Percentiles rank a stretch among this genome's conserved stretches.
Conservation (phyloP, 345 rosid genomes). For the Psidium friedrichsthalianum region DNA sequence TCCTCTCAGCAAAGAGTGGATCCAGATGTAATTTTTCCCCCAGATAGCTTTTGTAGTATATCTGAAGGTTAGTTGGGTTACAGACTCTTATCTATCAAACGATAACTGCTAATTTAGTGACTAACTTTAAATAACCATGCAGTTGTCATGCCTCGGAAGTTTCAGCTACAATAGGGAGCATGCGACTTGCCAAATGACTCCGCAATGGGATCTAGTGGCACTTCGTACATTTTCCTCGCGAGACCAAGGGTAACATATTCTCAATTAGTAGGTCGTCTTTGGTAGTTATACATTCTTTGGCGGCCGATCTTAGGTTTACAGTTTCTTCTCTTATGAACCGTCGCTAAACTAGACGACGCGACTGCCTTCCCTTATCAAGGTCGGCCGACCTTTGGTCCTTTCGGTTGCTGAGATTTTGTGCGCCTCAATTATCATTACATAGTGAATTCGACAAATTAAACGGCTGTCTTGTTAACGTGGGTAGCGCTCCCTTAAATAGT, state of each 20-base stretch:
- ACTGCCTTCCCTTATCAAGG: not conserved
- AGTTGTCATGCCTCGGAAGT: constrained; percentile 43
- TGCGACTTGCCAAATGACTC: not conserved
- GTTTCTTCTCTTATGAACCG: not conserved
- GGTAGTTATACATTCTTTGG: not conserved
- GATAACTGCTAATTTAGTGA: not conserved
- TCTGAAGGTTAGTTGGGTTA: constrained; percentile 34
- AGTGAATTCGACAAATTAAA: not conserved
- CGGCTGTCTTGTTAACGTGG: not conserved
- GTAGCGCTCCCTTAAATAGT: not conserved
- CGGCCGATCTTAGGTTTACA: not conserved
- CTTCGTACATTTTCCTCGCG: not conserved
- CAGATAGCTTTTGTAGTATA: constrained; percentile 36
- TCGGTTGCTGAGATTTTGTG: not conserved
- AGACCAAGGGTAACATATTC: not conserved
- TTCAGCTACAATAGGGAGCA: constrained; percentile 10
- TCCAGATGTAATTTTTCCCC: constrained; percentile 37
- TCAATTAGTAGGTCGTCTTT: not conserved
- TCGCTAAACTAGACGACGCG: not conserved
- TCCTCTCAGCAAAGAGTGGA: constrained; percentile 38
- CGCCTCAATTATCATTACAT: not conserved
- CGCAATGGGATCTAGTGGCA: not conserved
- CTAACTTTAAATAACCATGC: not conserved
- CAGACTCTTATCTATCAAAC: not conserved
- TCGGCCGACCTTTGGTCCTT: not conserved